Evolutionary conservation across 2,329 filamentous ascomycete genomes (phyloP).

Genomic region (Ophiostoma pallidulum): DNA sequence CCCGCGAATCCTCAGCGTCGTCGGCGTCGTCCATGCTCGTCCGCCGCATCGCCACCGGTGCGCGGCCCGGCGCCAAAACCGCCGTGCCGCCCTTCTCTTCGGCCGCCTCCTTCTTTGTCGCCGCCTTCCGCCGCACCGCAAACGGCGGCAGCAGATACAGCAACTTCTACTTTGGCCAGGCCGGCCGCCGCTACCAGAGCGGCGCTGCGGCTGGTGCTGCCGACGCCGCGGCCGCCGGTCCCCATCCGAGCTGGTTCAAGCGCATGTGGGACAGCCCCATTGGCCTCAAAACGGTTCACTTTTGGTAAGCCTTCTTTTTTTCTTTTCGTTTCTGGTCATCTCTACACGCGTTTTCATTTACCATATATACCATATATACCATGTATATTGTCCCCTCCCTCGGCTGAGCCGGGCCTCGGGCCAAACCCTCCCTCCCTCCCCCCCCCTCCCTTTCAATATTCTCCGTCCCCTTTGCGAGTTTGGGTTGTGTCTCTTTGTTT

Average conservation of each 20-base stretch:
- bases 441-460: too few relatives aligned
- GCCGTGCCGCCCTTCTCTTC: constrained; percentile 21
- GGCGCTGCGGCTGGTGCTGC: constrained; percentile 25
- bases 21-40: background rate
- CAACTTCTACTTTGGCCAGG: constrained; percentile 23
- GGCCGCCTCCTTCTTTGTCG: constrained; percentile 26
- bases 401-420: too few relatives aligned
- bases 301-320: constrained; percentile 57
- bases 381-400: too few relatives aligned
- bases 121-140: constrained; percentile 40
- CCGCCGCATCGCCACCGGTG: constrained; percentile 13
- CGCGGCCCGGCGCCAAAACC: background rate
- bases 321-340: background rate
- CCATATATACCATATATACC: too few relatives aligned
- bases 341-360: too few relatives aligned
- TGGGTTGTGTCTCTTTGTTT: background rate
- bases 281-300: constrained; percentile 90
- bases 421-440: too few relatives aligned
- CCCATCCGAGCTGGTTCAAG: constrained; percentile 53
- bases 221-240: constrained; percentile 34
- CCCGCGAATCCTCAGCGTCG: background rate
- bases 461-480: background rate
- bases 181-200: constrained; percentile 55
- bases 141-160: constrained; percentile 29
- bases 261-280: constrained; percentile 76